Base-by-base conservation (phyloP, 768 basidiomycete genomes). In the Termitomyces sp. region DNA sequence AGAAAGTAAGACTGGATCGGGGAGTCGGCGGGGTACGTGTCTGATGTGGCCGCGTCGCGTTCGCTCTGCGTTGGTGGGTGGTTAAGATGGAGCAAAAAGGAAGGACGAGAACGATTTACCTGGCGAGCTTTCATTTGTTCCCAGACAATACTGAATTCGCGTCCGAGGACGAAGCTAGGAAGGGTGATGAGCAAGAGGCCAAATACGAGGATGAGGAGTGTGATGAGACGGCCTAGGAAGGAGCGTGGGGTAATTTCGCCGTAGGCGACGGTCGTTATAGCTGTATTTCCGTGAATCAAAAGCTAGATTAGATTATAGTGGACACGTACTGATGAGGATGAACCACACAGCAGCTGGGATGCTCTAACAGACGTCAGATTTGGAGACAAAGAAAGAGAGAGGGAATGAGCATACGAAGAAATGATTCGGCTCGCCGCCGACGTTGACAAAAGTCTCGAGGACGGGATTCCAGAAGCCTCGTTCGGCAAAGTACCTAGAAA, bases 141-240 rank as follows among this genome's bases (percentile, higher is more conserved):
- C 89, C 93, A 97, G 1, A 94, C 90, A 12, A 86, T 74, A 57
- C 91, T 91, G 68, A 97, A 97, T 67, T 97, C 93, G 37, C 93
- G 75, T 0, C 94, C 94, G 14, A 97, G 82, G 1, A 97, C 94
- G 65, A 97, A 96, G 64, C 85, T 89, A 7, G 94, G 94, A 4
- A 96, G 78, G 0, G 94, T 94, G 65, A 97, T 94, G 41, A 95
- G 78, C 0, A 97, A 78, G 10, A 96, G 77, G 3, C 94, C 94
- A 62, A 91, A 95, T 12, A 91, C 79, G 47, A 97, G 83, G 19
- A 97, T 79, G 0, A 94, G 94, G 1, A 95, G 73, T 0, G 94
- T 93, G 62, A 96, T 76, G 35, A 95, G 74, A 2, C 91, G 85
- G 0, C 94, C 94, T n/a, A 95, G 76, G 69, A 89, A 85, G 1